Conservation (phyloP, 345 rosid genomes). For the Gynandropsis gynandra region DNA sequence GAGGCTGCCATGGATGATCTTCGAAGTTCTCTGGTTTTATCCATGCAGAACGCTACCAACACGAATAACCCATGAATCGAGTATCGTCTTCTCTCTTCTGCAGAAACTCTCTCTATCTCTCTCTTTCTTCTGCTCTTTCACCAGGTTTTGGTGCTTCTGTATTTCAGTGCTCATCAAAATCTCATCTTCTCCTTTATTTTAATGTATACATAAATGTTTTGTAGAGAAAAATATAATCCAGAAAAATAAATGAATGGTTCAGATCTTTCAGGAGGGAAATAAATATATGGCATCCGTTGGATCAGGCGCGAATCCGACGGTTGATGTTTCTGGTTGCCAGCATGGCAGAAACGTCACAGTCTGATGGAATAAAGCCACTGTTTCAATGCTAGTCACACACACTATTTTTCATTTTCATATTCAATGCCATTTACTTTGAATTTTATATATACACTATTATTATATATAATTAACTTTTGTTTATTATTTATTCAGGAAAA, state of each 20-base stretch:
- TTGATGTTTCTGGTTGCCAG: constrained; percentile 26
- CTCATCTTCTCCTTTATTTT: constrained; percentile 17
- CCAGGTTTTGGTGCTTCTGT: constrained; percentile 11
- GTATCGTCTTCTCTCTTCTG: not conserved
- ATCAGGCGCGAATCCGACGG: constrained; percentile 15
- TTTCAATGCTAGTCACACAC: constrained; percentile 33
- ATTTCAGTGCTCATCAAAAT: constrained; percentile 2
- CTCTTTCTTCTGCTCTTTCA: constrained; percentile 7
- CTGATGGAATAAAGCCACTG: constrained; percentile 32
- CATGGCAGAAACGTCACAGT: constrained; percentile 46
- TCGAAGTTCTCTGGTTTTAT: constrained; percentile 40
- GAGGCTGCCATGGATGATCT: constrained; percentile 34
- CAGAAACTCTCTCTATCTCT: constrained; percentile 5
- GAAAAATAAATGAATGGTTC: constrained; percentile 29
- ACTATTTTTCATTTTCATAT: constrained; percentile 4
- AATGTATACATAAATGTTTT: constrained; percentile 14
- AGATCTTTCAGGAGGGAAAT: constrained; percentile 17
- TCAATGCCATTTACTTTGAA: not conserved
- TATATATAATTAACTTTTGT: no score
- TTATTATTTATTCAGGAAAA: no score
- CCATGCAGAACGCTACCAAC: constrained; percentile 31
- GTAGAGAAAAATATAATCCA: constrained; percentile 21
- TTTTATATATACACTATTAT: no score
- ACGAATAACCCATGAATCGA: constrained; percentile 20
- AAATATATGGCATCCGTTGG: constrained; percentile 18